Conservation (phyloP, 2,329 filamentous ascomycete genomes). For the Xylariomycetidae sp. region DNA sequence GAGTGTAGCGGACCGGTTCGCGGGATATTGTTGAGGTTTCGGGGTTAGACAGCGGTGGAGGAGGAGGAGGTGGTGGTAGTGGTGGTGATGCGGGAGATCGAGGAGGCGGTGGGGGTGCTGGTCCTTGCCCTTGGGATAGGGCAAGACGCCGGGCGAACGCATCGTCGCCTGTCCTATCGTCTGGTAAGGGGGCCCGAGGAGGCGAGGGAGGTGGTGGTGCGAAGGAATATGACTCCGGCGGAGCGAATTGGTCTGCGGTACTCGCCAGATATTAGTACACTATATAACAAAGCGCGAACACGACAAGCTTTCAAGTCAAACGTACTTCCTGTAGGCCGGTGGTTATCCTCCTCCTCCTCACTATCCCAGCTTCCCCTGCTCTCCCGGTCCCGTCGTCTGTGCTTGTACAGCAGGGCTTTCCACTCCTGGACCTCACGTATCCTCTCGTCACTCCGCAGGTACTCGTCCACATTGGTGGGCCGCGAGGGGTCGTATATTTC, state of each 20-base stretch:
- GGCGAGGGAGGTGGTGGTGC: constrained; percentile 51
- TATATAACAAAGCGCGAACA: too few species aligned
- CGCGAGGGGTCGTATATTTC: constrained; percentile 82
- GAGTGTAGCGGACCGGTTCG: constrained; percentile 70
- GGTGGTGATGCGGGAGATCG: constrained; percentile 16
- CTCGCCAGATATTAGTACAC: too few species aligned
- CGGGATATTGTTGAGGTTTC: constrained; percentile 64
- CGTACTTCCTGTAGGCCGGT: constrained; percentile 24
- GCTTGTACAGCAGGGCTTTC: constrained; percentile 76
- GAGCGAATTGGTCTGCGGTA: constrained; percentile 53
- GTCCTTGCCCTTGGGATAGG: constrained; percentile 41
- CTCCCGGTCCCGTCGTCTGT: constrained; percentile 51
- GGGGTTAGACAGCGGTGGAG: constrained; percentile 32
- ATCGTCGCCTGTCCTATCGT: constrained; percentile 64
- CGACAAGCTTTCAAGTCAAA: constrained; percentile 19
- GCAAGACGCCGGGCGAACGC: constrained; percentile 61
- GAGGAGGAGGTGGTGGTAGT: constrained; percentile 28
- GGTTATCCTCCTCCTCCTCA: constrained; percentile 27
- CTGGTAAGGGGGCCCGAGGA: constrained; percentile 41
- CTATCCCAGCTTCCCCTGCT: constrained; percentile 30
- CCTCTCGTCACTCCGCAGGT: constrained; percentile 78
- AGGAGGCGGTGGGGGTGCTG: constrained; percentile 20
- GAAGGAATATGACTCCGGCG: constrained; percentile 51
- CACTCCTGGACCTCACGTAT: constrained; percentile 76
- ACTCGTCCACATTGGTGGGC: constrained; percentile 82